Evolutionary conservation across 2,329 filamentous ascomycete genomes (phyloP), one percentile per base, ranked within the genome.

Genomic region (Colletotrichum sp.): DNA sequence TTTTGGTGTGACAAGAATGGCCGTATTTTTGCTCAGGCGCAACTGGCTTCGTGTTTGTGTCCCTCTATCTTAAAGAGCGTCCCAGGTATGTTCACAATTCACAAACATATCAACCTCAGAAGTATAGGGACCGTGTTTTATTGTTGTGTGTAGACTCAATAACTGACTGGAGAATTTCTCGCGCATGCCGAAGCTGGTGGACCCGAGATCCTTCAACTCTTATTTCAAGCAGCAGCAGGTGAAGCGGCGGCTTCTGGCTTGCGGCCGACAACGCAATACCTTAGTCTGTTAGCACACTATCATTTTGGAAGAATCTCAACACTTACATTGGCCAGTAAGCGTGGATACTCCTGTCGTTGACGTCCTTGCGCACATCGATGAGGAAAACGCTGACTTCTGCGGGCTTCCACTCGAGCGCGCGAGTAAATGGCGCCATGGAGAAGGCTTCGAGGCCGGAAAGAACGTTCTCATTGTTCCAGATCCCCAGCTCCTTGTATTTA

Each of bases 1-100:
- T 52, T 2, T 21, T 52, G 4, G n/a, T 6, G 6, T 52, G n/a
- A 21, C 0, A 52, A 52, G 0, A 0, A 21, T 3, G 10, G 4
- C 3, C 12, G n/a, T 13, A 21, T 4, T 0, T 13, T 21, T 12
- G 24, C 24, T 24, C 24, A 24, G 24, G 24, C 2, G 10, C n/a
- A 3, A 21, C 43, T 48, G n/a, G n/a, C n/a, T 48, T 48, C 43
- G 6, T 3, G 24, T 4, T 5, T 5, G 24, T 26, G 24, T 5
- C 24, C 24, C 24, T 5, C 4, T 4, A 26, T 26, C 24, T 26
- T 5, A 26, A 26, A 26, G 24, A 26, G 24, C 24, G 24, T 24
- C 24, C 24, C 24, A 24, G 24, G 24, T 24, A 24, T 24, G 24
- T 26, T 26, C 4, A 21, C 43, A 6, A 21, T 21, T 52, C 43